These are phyloP conservation scores for Podila minutissima DNA, from an alignment of 192 early-diverging fungal genomes.

Conservation along the genomic window DNA sequence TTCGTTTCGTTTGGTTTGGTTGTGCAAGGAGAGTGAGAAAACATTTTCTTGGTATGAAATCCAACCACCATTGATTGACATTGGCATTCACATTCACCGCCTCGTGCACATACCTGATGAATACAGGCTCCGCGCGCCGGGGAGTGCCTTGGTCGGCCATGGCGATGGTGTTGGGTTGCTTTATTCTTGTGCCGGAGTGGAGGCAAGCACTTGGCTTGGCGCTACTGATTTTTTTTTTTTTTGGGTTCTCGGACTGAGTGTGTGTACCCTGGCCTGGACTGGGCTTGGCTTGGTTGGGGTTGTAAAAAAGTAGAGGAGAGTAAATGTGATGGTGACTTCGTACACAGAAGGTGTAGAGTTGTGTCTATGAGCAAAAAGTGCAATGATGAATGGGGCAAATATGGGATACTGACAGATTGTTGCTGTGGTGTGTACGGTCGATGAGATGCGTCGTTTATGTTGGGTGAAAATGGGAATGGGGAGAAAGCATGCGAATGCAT, in stretches of 20 bases:
- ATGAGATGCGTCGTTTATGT: too few relatives aligned
- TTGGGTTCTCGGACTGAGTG: not conserved
- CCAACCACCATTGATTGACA: not conserved
- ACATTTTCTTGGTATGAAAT: not conserved
- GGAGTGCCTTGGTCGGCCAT: conserved; percentile 11
- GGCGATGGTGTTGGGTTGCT: not conserved
- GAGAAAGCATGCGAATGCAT: too few relatives aligned
- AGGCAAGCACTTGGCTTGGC: not conserved
- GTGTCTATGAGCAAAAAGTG: not conserved
- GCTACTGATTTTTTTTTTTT: not conserved
- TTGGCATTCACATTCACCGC: not conserved
- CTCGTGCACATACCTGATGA: conserved; percentile 52
- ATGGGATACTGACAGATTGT: too few relatives aligned
- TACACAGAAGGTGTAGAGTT: too few relatives aligned
- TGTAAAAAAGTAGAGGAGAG: too few relatives aligned
- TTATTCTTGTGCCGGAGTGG: not conserved
- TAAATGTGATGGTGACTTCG: too few relatives aligned
- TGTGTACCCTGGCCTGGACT: too few relatives aligned
- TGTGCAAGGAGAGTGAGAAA: not conserved
- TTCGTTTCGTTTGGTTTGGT: not conserved
- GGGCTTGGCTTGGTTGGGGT: too few relatives aligned
- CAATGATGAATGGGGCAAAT: not conserved
- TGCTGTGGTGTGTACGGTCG: too few relatives aligned
- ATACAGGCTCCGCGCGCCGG: conserved; percentile 61
- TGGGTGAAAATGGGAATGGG: too few relatives aligned